Base-by-base conservation (phyloP, 2,329 filamentous ascomycete genomes). In the Clonostachys chloroleuca region DNA sequence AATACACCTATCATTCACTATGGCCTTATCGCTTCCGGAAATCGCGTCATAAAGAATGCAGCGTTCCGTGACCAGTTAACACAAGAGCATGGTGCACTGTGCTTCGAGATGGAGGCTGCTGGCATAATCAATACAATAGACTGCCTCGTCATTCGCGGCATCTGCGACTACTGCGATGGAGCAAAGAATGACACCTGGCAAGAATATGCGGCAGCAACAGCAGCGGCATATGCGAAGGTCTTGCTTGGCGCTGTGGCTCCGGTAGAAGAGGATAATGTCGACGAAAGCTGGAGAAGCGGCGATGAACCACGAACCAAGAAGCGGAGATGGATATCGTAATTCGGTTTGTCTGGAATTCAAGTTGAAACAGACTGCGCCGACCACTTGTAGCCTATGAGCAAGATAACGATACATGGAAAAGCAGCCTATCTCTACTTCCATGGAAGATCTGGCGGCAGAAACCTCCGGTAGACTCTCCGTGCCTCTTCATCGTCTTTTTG, bases 141-240 rank as follows among this genome's bases (percentile, higher is more conserved):
- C 3, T 30, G 24, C 10, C 44, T 68, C 3, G 53, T 67, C 6
- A 59, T 69, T 46, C 64, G 64, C 39, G 62, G 64, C 6, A 60
- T 64, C 7, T 62, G 58, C 46, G 61, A 68, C 50, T 69, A 68
- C 47, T 57, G 61, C 1, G 66, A 69, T 47, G 58, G 59, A 24
- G 65, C 67, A 47, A 65, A 67, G 49, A 61, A 54, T 40, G 60
- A 63, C 20, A 47, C 34, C 7, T 68, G 61, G 62, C 63, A 68
- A 37, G 43, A 47, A 3, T 68, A 65, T 55, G 64, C 64, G 6
- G 60, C 65, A 3, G 56, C 55, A 0, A 57, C 56, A 5, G 63
- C 64, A 5, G 63, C 64, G 1, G 57, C 62, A 9, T 50, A 43
- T 36, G 46, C 45, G 2, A 52, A 33, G 42, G 45, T 37, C 18